Evolutionary conservation across 371 early-diverging fungal species (phyloP).

Genomic region (Sanchytrium tribonematis): DNA sequence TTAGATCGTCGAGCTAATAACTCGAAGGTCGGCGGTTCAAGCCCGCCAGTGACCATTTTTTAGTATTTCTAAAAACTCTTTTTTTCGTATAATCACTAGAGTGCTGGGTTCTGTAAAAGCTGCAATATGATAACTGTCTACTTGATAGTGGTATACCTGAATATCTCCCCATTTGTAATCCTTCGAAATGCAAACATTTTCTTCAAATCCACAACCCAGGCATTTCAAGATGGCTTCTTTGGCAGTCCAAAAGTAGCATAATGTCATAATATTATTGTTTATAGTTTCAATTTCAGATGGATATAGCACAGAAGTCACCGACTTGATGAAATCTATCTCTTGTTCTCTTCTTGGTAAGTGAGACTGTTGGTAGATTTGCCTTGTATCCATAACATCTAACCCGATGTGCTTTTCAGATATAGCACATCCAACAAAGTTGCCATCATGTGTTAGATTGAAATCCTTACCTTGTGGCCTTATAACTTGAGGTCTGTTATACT

Average conservation of each 20-base stretch:
- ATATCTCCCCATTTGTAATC: background rate
- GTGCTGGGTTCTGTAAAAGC: background rate
- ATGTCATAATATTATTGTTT: background rate
- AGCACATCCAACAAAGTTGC: background rate
- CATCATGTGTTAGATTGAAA: background rate
- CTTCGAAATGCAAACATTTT: background rate
- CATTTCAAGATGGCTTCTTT: background rate
- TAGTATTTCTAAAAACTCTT: background rate
- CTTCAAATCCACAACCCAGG: background rate
- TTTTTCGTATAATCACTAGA: background rate
- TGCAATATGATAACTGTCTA: background rate
- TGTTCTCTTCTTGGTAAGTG: background rate
- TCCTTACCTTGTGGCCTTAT: background rate
- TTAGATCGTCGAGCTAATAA: conserved; percentile 1
- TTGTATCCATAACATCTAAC: background rate
- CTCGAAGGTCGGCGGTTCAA: background rate
- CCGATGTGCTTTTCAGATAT: background rate
- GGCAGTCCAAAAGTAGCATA: background rate
- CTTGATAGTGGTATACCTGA: background rate
- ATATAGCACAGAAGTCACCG: background rate
- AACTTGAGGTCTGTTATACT: background rate
- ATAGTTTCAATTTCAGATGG: background rate
- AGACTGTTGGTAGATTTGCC: background rate
- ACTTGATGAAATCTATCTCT: background rate
- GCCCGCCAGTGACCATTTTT: background rate